Conservation (phyloP, 2,329 filamentous ascomycete genomes). For the Neurospora sp. region DNA sequence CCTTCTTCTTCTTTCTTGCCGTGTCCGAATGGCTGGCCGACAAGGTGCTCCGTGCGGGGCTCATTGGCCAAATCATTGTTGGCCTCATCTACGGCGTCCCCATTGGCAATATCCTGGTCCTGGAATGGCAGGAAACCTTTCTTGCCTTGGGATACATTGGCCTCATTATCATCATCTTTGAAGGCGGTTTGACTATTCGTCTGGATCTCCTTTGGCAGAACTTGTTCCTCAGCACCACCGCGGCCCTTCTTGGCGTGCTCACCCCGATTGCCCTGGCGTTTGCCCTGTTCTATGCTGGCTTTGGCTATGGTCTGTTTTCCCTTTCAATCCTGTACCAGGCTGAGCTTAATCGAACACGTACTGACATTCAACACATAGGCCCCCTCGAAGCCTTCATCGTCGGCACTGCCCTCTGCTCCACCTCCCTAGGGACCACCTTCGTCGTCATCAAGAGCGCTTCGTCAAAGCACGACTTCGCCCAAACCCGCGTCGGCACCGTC, state of each 20-base stretch:
- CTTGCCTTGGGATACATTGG: slow-evolving; percentile 37
- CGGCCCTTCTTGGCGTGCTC: slow-evolving; percentile 33
- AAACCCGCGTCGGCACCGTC: slow-evolving; percentile 45
- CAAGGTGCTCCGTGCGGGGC: slow-evolving; percentile 31
- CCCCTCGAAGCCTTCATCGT: slow-evolving; percentile 55
- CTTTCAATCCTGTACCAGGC: too few species aligned
- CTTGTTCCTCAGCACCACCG: slow-evolving; percentile 30
- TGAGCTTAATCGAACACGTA: slow-evolving; percentile 16
- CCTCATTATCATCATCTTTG: slow-evolving; percentile 39
- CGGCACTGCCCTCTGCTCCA: slow-evolving; percentile 65
- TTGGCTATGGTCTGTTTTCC: slow-evolving; percentile 25
- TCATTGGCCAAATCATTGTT: slow-evolving; percentile 37
- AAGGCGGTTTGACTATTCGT: slow-evolving; percentile 34
- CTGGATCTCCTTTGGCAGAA: slow-evolving; percentile 36
- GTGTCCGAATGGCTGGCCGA: slow-evolving; percentile 31
- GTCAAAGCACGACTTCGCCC: slow-evolving; percentile 29
- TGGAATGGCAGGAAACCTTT: slow-evolving; percentile 35
- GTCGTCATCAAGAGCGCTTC: slow-evolving; percentile 33
- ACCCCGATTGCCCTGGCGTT: slow-evolving; percentile 36
- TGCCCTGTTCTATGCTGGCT: slow-evolving; percentile 32
- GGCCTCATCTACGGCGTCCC: slow-evolving; percentile 37
- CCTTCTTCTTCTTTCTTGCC: slow-evolving; percentile 34
- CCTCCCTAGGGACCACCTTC: slow-evolving; percentile 62
- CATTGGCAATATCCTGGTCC: slow-evolving; percentile 32
- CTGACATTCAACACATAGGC: slow-evolving; percentile 29